These are phyloP conservation scores for Cajanus cajan DNA, from an alignment of 306 rosid genomes.

Conservation along the genomic window DNA sequence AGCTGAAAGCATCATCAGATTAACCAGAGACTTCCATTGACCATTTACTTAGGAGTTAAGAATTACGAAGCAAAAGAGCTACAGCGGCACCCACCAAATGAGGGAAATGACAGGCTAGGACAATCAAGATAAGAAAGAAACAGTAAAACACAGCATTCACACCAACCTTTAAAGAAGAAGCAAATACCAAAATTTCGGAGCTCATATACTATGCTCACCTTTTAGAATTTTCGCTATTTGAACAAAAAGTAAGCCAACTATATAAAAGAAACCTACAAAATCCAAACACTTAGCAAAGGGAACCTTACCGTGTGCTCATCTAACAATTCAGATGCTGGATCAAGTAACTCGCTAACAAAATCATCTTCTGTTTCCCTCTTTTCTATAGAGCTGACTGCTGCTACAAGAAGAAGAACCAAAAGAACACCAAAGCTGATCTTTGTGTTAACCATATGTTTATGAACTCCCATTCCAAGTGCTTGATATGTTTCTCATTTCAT, in stretches of 20 bases:
- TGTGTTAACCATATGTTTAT: slow-evolving; percentile 49
- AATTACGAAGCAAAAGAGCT: neutral
- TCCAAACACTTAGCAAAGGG: slow-evolving; percentile 14
- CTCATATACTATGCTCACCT: neutral
- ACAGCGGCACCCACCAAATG: neutral
- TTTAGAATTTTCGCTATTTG: neutral
- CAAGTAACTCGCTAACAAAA: slow-evolving; percentile 56
- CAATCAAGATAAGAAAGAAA: neutral
- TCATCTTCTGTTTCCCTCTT: slow-evolving; percentile 45
- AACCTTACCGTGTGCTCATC: slow-evolving; percentile 65
- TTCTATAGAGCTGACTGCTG: slow-evolving; percentile 43
- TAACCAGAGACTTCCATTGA: slow-evolving; percentile 1
- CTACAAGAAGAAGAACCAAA: slow-evolving; percentile 52
- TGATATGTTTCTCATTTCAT: slow-evolving; percentile 64
- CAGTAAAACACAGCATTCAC: neutral
- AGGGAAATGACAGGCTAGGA: neutral
- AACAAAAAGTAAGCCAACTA: slow-evolving; percentile 11
- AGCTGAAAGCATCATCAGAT: neutral
- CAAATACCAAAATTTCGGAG: slow-evolving; percentile 2
- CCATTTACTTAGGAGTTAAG: neutral
- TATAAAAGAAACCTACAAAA: slow-evolving; percentile 10
- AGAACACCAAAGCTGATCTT: slow-evolving; percentile 51
- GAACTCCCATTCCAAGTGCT: slow-evolving; percentile 49
- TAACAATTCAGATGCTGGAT: slow-evolving; percentile 58
- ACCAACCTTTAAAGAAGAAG: neutral